Conservation (phyloP, 257 asterid genomes). For the Solanum boliviense region DNA sequence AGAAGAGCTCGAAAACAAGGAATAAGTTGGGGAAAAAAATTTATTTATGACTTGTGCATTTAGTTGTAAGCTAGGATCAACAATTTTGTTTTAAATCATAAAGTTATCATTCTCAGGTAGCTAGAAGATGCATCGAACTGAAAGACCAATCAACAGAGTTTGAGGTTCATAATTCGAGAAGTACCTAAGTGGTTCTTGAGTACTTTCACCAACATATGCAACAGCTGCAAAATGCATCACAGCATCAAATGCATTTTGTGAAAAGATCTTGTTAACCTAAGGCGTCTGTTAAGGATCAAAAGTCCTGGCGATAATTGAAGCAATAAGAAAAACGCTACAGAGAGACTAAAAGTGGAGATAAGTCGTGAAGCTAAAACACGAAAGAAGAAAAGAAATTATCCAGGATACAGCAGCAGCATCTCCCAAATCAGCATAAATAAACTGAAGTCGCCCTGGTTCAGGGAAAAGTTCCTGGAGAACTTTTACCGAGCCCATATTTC, state of each 20-base stretch:
- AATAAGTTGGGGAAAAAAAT: background rate
- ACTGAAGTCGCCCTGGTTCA: constrained; percentile 74
- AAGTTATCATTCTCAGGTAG: background rate
- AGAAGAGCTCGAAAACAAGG: background rate
- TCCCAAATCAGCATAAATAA: constrained; percentile 69
- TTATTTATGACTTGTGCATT: background rate
- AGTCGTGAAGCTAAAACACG: background rate
- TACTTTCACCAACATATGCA: constrained; percentile 94
- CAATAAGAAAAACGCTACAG: background rate
- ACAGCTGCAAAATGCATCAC: constrained; percentile 98
- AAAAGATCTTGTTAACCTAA: constrained; percentile 58
- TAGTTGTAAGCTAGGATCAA: background rate
- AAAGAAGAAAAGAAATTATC: background rate
- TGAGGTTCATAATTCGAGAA: background rate
- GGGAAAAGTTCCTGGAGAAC: constrained; percentile 61
- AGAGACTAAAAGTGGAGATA: background rate
- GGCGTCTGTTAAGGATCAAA: constrained; percentile 7
- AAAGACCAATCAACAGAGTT: background rate
- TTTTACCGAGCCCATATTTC: constrained; percentile 74
- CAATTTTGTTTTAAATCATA: background rate
- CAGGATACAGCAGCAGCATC: constrained; percentile 52
- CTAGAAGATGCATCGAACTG: background rate
- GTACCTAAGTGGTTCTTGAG: constrained; percentile 81
- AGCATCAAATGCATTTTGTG: constrained; percentile 78
- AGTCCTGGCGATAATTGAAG: background rate